Conservation (phyloP, 1,139 yeast species). For the Taphrina wiesneri region DNA sequence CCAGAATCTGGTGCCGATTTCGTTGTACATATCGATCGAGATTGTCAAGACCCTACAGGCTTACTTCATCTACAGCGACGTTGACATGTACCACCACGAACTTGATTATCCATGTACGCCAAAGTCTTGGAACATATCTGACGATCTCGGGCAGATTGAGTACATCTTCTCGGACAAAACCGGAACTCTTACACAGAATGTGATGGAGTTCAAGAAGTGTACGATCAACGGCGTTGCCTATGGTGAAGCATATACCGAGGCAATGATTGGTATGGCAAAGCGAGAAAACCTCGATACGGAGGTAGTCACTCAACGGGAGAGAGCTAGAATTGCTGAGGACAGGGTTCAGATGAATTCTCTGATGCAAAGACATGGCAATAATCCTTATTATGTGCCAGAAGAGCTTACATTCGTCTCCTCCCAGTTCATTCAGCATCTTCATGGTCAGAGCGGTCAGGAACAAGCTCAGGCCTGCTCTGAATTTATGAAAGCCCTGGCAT, state of each 20-base stretch:
- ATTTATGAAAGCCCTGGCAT: conserved; percentile 83
- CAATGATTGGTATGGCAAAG: conserved; percentile 86
- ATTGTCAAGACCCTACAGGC: conserved; percentile 94
- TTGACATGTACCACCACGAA: conserved; percentile 77
- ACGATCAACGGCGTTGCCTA: conserved; percentile 83
- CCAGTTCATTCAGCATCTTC: conserved; percentile 59
- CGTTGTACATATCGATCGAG: conserved; percentile 90
- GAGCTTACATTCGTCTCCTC: conserved; percentile 78
- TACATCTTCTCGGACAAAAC: conserved; percentile 95
- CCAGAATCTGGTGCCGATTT: conserved; percentile 91
- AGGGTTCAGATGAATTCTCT: conserved; percentile 63
- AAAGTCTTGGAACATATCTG: conserved; percentile 94
- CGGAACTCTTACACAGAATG: conserved; percentile 93
- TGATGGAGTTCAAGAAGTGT: conserved; percentile 95
- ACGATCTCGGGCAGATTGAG: conserved; percentile 95
- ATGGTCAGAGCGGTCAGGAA: conserved; percentile 53
- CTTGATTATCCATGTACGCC: conserved; percentile 95
- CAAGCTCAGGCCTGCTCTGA: conserved; percentile 69
- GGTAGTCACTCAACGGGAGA: conserved; percentile 66
- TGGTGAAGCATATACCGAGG: conserved; percentile 95
- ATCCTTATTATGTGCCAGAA: conserved; percentile 63
- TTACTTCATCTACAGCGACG: conserved; percentile 84
- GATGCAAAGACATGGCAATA: conserved; percentile 53
- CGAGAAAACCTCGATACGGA: conserved; percentile 80
- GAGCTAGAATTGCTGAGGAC: conserved; percentile 62